These are phyloP conservation scores for Poa annua DNA, from an alignment of 176 grass and related monocot genomes.

Conservation along the genomic window DNA sequence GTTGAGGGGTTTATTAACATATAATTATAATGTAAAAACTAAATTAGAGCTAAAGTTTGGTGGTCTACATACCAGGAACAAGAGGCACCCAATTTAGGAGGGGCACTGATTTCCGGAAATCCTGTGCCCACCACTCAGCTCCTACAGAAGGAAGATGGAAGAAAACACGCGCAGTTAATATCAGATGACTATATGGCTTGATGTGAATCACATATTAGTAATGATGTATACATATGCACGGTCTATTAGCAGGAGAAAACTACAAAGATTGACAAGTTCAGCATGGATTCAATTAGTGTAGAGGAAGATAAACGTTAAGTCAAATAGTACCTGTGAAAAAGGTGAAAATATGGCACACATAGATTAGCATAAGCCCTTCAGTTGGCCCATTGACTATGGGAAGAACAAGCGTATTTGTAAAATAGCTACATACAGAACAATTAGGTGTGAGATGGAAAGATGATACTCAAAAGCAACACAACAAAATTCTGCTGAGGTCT, in stretches of 20 bases:
- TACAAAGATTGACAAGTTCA: background rate
- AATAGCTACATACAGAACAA: constrained; percentile 63
- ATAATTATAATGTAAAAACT: constrained; percentile 1
- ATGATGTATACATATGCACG: constrained; percentile 3
- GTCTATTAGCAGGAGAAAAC: constrained; percentile 21
- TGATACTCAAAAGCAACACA: background rate
- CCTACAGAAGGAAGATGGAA: constrained; percentile 64
- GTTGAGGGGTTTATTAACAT: background rate
- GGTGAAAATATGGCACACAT: constrained; percentile 86
- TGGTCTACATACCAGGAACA: constrained; percentile 72
- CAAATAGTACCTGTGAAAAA: constrained; percentile 75
- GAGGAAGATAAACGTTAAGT: constrained; percentile 18
- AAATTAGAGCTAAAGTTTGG: constrained; percentile 22
- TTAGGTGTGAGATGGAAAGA: constrained; percentile 26
- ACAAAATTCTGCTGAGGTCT: constrained; percentile 8
- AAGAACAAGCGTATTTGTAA: constrained; percentile 97
- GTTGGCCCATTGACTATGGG: constrained; percentile 95
- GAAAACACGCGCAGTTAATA: constrained; percentile 37
- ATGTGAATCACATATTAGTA: background rate
- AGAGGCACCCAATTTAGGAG: constrained; percentile 82
- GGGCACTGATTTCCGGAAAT: constrained; percentile 86
- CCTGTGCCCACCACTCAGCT: constrained; percentile 96
- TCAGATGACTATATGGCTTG: background rate
- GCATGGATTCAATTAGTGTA: background rate
- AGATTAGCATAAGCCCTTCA: constrained; percentile 98